phyloP scores from a whole-genome alignment of 768 basidiomycete species.

The Pholiota conissans region DNA sequence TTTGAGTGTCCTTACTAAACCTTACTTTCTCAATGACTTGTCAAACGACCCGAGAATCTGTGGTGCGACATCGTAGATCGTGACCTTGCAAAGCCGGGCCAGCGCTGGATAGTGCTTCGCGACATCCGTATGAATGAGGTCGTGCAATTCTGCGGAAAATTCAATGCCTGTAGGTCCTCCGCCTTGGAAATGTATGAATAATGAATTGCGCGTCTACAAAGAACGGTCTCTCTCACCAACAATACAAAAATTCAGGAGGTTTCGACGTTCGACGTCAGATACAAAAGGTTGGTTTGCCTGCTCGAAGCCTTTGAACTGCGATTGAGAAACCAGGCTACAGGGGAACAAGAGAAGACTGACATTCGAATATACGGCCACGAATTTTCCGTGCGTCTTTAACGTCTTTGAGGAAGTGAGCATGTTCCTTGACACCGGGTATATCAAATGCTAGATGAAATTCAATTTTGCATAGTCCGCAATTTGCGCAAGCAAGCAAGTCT shows the following conservation, averaged over 20 bases:
- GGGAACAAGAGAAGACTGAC: conserved; percentile 31
- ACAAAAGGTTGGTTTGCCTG: conserved; percentile 82
- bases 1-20: conserved; percentile 3
- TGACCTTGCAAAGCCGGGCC: conserved; percentile 65
- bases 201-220: background rate
- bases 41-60: conserved; percentile 78
- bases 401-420: conserved; percentile 82
- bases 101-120: conserved; percentile 61
- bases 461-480: background rate
- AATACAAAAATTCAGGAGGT: conserved; percentile 83
- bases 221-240: conserved; percentile 62
- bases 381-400: conserved; percentile 75
- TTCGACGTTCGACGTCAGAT: conserved; percentile 70
- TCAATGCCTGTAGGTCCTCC: conserved; percentile 81
- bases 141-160: conserved; percentile 81
- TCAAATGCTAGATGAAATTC: conserved; percentile 56
- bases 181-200: conserved; percentile 35
- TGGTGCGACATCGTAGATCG: conserved; percentile 81
- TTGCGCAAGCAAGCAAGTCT: conserved; percentile 16
- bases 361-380: conserved; percentile 72
- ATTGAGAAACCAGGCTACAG: background rate
- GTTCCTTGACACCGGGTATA: conserved; percentile 76
- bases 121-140: conserved; percentile 71
- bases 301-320: conserved; percentile 60
- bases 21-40: conserved; percentile 57